Conservation (phyloP, 768 basidiomycete genomes). For the Boletus eberwhitei region DNA sequence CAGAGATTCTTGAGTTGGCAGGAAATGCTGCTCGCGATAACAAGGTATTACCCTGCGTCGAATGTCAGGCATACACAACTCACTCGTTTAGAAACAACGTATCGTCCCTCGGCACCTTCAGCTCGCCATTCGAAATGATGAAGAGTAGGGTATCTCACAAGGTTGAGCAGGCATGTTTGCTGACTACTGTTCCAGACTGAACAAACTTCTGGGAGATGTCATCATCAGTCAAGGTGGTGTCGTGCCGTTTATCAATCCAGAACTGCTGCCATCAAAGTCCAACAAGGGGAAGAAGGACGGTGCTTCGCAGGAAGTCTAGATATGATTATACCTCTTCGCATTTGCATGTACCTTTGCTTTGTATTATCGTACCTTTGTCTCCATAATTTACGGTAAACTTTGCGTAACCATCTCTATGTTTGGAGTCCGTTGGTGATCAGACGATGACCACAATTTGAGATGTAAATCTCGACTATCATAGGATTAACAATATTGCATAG, state of each 20-base stretch:
- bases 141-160: conserved; percentile 46
- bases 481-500: not conserved
- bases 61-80: not conserved
- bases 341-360: conserved; percentile 13
- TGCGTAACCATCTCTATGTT: conserved; percentile 23
- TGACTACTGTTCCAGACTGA: conserved; percentile 36
- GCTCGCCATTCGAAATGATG: conserved; percentile 74
- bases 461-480: not conserved
- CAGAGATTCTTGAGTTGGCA: conserved; percentile 84
- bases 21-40: conserved; percentile 77
- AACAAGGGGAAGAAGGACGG: conserved; percentile 48
- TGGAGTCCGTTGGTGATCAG: no score
- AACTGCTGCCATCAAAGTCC: conserved; percentile 42
- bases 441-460: no score
- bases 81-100: conserved; percentile 51
- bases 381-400: conserved; percentile 32
- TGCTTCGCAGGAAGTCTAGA: conserved; percentile 49
- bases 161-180: not conserved
- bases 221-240: conserved; percentile 81
- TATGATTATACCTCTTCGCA: not conserved
- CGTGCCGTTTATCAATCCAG: conserved; percentile 59
- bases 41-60: conserved; percentile 36
- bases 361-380: conserved; percentile 23
- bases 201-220: conserved; percentile 56
- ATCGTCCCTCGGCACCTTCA: conserved; percentile 79